Evolutionary conservation across 495 filamentous ascomycete genomes (phyloP).

Genomic region (Gamarada debralockiae): DNA sequence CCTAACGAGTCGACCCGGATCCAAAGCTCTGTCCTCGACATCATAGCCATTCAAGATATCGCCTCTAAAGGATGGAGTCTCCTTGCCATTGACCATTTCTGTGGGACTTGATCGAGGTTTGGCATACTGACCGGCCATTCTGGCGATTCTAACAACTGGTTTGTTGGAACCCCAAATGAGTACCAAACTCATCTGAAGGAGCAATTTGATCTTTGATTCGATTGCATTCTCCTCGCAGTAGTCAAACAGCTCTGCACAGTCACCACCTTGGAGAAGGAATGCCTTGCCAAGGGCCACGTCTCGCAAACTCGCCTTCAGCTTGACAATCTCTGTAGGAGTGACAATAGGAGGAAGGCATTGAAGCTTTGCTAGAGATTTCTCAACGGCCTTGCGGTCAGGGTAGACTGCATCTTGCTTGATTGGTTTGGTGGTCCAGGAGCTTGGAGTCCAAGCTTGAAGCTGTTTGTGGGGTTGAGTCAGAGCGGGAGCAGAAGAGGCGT

Average conservation of each 20-base stretch:
- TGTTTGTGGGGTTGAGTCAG: background rate
- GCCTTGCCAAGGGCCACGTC: slow-evolving; percentile 91
- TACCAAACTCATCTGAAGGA: slow-evolving; percentile 93
- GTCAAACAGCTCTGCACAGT: slow-evolving; percentile 96
- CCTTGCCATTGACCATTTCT: slow-evolving; percentile 72
- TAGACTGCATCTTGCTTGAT: slow-evolving; percentile 90
- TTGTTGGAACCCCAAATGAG: slow-evolving; percentile 88
- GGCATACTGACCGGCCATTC: slow-evolving; percentile 96
- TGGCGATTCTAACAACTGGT: slow-evolving; percentile 88
- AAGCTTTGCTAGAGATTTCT: slow-evolving; percentile 65
- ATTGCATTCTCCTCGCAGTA: slow-evolving; percentile 90
- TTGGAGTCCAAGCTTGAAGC: slow-evolving; percentile 42
- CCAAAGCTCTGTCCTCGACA: slow-evolving; percentile 64
- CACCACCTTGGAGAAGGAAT: slow-evolving; percentile 92
- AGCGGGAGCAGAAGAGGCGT: background rate
- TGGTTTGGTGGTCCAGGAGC: slow-evolving; percentile 85
- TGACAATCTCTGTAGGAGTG: slow-evolving; percentile 78
- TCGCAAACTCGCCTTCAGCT: slow-evolving; percentile 67
- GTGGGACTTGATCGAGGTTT: slow-evolving; percentile 90
- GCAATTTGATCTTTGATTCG: slow-evolving; percentile 91
- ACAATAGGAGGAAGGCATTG: slow-evolving; percentile 82
- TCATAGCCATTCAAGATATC: slow-evolving; percentile 93
- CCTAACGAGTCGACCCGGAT: slow-evolving; percentile 78
- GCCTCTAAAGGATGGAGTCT: slow-evolving; percentile 86
- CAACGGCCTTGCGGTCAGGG: slow-evolving; percentile 58